Percentiles rank a stretch among this genome's conserved stretches.
phyloP scores from a whole-genome alignment of 305 asterid genomes.

The Rubia tinctorum region DNA sequence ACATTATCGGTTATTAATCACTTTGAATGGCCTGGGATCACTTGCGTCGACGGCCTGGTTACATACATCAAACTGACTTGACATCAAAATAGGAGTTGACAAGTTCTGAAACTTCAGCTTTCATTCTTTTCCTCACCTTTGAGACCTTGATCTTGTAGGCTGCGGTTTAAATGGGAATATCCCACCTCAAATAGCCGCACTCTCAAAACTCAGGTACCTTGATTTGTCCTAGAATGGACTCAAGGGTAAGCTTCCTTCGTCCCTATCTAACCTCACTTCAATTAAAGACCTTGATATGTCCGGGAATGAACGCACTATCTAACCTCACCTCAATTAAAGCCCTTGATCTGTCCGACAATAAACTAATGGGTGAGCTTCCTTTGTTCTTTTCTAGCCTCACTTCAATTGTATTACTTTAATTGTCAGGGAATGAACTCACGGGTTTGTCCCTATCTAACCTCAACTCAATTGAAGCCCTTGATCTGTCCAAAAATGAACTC shows the following conservation, averaged over 20 bases:
- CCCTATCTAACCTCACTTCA: not conserved
- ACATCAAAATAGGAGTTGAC: not conserved
- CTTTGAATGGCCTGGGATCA: not conserved
- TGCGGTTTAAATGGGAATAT: not conserved
- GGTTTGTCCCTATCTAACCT: too few relatives aligned
- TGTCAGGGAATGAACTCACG: too few relatives aligned
- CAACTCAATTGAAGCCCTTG: too few relatives aligned
- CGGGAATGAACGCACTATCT: not conserved
- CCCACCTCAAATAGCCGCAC: constrained; percentile 2
- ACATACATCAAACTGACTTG: accelerated
- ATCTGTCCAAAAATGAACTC: too few relatives aligned
- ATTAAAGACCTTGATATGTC: not conserved
- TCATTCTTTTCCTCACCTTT: not conserved
- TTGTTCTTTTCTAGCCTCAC: too few relatives aligned
- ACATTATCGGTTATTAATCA: too few relatives aligned
- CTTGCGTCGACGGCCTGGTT: not conserved
- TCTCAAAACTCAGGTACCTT: not conserved
- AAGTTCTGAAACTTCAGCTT: not conserved
- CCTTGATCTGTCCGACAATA: too few relatives aligned
- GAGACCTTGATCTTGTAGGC: not conserved
- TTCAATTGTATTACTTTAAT: too few relatives aligned
- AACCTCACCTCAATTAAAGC: not conserved
- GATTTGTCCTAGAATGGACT: not conserved
- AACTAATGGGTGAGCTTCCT: too few relatives aligned
- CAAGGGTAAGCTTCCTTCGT: not conserved